Evolutionary conservation across 1,284 basidiomycete genomes (phyloP), one percentile per base, ranked within the genome.

Genomic region (Ceratobasidium sp.): DNA sequence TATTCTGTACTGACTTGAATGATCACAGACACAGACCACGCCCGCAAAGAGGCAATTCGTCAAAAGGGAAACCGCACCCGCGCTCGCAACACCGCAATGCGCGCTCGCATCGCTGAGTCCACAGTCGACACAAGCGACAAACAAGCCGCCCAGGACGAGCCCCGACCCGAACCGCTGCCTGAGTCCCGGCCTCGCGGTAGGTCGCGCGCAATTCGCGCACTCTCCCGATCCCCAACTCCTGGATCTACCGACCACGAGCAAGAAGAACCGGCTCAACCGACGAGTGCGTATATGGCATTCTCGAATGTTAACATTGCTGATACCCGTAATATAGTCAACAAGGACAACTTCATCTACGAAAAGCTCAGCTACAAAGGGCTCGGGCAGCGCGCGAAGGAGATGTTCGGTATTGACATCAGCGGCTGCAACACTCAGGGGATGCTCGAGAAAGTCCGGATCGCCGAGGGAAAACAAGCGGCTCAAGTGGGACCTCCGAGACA

Each of bases 401-500:
- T 50, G 54, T 42, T 59, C 56, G 7, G 28, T 26, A 7, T 59
- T 57, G 56, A 71, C 56, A 20, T 42, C 15, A 4, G 56, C 33
- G 20, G 23, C 40, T 48, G 44, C n/a, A 23, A 61, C 56, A 71
- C 69, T 20, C 69, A 59, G 17, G 23, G 50, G 3, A 71, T 71
- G 48, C 52, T 71, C 44, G 20, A 3, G 38, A 20, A 17, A 12
- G 38, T 71, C 56, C 28, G 28, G 48, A 38, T 59, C 28, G 69
- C 69, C 50, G 10, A 71, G 69, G 46, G 20, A 3, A 15, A 71
- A 61, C 42, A 71, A 48, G 40, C 57, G 57, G 4, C 56, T 71
- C 38, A 71, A 61, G 56, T 71, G 69, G 69, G 69, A 71, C 23
- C 44, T 71, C 13, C 44, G 57, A 40, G 44, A 38, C 56, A 28